Conservation (phyloP, 768 basidiomycete genomes). For the Pisolithus marmoratus region DNA sequence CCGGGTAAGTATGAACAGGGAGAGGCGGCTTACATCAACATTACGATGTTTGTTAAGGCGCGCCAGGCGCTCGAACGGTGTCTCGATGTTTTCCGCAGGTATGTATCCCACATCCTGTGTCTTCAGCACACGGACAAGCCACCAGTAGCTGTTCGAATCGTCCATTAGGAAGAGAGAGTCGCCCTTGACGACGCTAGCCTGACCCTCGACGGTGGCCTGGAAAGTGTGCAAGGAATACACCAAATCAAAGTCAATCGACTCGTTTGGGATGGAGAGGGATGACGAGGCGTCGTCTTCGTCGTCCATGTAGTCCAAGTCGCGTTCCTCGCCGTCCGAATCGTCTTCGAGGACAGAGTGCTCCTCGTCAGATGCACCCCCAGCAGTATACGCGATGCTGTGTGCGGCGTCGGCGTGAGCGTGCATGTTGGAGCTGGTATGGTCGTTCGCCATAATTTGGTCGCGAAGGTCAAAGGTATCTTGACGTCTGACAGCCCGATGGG, state of each 20-base stretch:
- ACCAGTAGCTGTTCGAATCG: constrained; percentile 99
- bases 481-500: constrained; percentile 23
- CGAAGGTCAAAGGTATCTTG: constrained; percentile 72
- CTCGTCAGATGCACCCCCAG: constrained; percentile 55
- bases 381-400: constrained; percentile 25
- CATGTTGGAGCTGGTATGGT: constrained; percentile 44
- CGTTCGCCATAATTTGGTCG: constrained; percentile 51
- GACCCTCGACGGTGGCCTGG: constrained; percentile 96
- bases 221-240: constrained; percentile 95
- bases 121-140: constrained; percentile 97
- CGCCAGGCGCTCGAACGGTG: constrained; percentile 93
- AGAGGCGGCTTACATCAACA: constrained; percentile 68
- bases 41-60: constrained; percentile 96
- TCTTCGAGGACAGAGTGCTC: constrained; percentile 82
- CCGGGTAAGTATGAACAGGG: neutral
- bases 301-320: constrained; percentile 60
- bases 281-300: constrained; percentile 78
- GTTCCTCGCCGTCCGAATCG: constrained; percentile 71
- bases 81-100: constrained; percentile 98
- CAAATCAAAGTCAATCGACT: constrained; percentile 89
- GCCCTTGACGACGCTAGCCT: constrained; percentile 97
- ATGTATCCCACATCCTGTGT: constrained; percentile 99
- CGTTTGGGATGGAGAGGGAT: constrained; percentile 81
- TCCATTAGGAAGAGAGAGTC: constrained; percentile 96
- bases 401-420: constrained; percentile 45